A percentile compares a stretch with the other conserved stretches of the same genome.
phyloP scores from a whole-genome alignment of 352 stramenopile species.

The Peronosclerospora sorghi region DNA sequence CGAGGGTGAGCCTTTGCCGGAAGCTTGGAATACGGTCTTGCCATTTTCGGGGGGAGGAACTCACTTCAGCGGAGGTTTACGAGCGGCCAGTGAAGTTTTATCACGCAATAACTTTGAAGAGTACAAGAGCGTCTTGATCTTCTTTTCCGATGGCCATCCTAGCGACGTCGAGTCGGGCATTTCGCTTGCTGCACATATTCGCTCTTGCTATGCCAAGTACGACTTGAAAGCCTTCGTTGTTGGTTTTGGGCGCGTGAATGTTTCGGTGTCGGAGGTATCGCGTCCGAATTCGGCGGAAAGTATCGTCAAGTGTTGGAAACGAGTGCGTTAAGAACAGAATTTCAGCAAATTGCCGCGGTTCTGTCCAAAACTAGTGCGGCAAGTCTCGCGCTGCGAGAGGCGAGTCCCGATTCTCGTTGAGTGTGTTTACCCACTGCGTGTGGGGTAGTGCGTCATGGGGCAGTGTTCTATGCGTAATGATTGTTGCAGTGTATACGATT shows the following conservation, averaged over 20 bases:
- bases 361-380: constrained; percentile 13
- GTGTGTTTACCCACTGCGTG: too few species aligned
- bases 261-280: constrained; percentile 36
- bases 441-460: too few species aligned
- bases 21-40: constrained; percentile 1
- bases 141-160: constrained; percentile 38
- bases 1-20: constrained; percentile 7
- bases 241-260: constrained; percentile 48
- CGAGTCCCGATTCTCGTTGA: not conserved
- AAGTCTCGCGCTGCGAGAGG: constrained; percentile 18
- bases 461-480: too few species aligned
- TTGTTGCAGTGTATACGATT: too few species aligned
- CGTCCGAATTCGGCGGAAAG: constrained; percentile 30
- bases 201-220: constrained; percentile 36
- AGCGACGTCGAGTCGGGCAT: constrained; percentile 19
- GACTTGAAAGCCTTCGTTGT: constrained; percentile 46
- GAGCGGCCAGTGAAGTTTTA: constrained; percentile 38
- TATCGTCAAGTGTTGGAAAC: constrained; percentile 27
- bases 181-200: constrained; percentile 32
- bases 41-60: constrained; percentile 31
- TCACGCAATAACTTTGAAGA: constrained; percentile 39
- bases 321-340: constrained; percentile 18
- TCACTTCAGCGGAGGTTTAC: constrained; percentile 25
- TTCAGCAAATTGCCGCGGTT: constrained; percentile 21
- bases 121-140: constrained; percentile 30